A percentile compares a stretch with the other conserved stretches of the same genome.
Conservation (phyloP, 2,329 filamentous ascomycete species). For the Erysiphe pulchra region DNA sequence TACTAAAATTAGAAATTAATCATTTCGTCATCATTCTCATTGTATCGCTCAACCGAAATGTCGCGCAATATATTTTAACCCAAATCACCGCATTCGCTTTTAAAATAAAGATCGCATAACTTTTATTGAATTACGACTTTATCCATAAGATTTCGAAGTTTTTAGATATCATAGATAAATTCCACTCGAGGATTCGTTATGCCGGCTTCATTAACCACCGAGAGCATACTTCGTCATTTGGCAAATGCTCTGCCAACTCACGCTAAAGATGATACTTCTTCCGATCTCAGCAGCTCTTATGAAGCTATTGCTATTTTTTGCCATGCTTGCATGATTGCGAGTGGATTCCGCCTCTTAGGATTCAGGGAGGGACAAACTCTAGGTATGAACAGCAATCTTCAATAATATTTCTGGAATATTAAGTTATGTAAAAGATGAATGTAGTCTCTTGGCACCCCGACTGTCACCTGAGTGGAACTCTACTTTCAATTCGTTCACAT, state of each 20-base stretch:
- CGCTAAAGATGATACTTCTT: slow-evolving; percentile 24
- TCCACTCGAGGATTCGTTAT: slow-evolving; percentile 2
- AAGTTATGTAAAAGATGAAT: slow-evolving; percentile 23
- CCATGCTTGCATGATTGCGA: slow-evolving; percentile 58
- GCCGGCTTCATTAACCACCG: slow-evolving; percentile 17
- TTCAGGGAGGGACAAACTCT: slow-evolving; percentile 62
- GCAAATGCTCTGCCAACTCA: slow-evolving; percentile 32
- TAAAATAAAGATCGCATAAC: too few relatives aligned
- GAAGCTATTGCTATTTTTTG: slow-evolving; percentile 66
- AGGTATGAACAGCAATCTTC: slow-evolving; percentile 19
- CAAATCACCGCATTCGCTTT: too few relatives aligned
- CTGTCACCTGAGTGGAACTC: slow-evolving; percentile 64
- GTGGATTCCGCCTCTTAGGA: slow-evolving; percentile 59
- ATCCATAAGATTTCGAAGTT: too few relatives aligned
- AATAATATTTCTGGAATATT: slow-evolving; percentile 1
- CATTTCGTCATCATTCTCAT: too few relatives aligned
- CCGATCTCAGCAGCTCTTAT: slow-evolving; percentile 41
- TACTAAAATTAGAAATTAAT: too few relatives aligned
- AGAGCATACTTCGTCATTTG: slow-evolving; percentile 28
- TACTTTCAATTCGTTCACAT: slow-evolving; percentile 42
- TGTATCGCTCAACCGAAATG: too few relatives aligned
- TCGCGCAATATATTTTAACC: too few relatives aligned
- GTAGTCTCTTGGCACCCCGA: slow-evolving; percentile 29
- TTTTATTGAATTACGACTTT: too few relatives aligned
- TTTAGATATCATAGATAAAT: too few relatives aligned